A percentile compares a stretch with the other conserved stretches of the same genome.
Evolutionary conservation across 352 stramenopile species (phyloP).

Genomic region (Globisporangium cystogenes): DNA sequence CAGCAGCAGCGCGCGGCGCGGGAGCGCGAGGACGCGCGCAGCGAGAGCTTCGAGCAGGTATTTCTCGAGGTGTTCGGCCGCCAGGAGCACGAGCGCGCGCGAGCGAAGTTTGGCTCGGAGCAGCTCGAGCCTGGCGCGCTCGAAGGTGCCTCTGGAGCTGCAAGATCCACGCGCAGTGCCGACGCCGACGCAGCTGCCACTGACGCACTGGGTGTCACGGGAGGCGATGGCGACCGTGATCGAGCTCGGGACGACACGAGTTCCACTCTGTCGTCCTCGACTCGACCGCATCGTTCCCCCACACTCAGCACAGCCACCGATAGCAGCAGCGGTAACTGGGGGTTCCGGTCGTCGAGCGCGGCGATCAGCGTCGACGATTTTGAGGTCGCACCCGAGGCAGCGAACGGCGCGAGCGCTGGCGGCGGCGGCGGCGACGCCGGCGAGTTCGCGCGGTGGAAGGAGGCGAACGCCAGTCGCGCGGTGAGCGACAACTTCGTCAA

Average conservation of each 20-base stretch:
- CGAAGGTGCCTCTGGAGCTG: background rate
- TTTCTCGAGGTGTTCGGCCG: conserved; percentile 45
- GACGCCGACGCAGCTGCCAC: too few species aligned
- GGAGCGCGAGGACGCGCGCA: conserved; percentile 8
- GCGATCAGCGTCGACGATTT: conserved; percentile 36
- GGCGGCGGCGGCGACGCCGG: conserved; percentile 4
- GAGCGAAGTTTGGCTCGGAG: background rate
- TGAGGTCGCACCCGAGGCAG: conserved; percentile 9
- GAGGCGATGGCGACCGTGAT: too few species aligned
- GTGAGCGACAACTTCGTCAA: conserved; percentile 80
- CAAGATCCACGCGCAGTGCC: background rate
- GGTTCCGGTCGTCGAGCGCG: conserved; percentile 20
- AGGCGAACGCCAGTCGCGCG: conserved; percentile 32
- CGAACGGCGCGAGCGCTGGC: background rate
- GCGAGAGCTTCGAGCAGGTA: conserved; percentile 45
- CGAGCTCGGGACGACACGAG: background rate
- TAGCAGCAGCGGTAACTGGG: conserved; percentile 18
- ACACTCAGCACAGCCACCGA: background rate
- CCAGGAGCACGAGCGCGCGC: conserved; percentile 15
- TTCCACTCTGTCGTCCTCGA: background rate
- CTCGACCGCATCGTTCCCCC: background rate
- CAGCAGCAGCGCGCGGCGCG: background rate
- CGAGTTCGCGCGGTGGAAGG: conserved; percentile 57
- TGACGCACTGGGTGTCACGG: background rate
- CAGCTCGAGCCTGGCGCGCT: conserved; percentile 7